Evolutionary conservation across 768 basidiomycete species (phyloP).

Genomic region (Suillus decipiens): DNA sequence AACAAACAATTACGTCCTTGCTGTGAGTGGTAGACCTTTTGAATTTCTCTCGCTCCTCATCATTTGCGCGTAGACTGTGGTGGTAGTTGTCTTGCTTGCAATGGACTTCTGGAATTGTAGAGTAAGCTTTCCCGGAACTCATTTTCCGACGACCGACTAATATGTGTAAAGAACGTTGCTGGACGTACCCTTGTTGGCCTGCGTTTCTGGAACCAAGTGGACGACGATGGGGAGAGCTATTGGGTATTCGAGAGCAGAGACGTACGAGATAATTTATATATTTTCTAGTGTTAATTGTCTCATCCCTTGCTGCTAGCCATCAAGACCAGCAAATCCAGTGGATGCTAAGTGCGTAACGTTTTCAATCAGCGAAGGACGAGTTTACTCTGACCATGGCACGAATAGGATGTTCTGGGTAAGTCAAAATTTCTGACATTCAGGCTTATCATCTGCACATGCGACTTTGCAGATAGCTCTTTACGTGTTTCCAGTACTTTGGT

Average conservation of each 20-base stretch:
- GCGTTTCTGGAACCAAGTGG: conserved; percentile 97
- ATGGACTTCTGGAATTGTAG: conserved; percentile 99
- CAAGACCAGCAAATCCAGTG: conserved; percentile 82
- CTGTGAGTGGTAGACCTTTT: conserved; percentile 51
- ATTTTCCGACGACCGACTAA: conserved; percentile 1
- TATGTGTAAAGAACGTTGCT: conserved; percentile 73
- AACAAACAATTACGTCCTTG: conserved; percentile 89
- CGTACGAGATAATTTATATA: conserved; percentile 50
- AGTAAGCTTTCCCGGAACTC: conserved; percentile 42
- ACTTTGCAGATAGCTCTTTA: conserved; percentile 77
- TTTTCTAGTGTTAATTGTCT: background rate
- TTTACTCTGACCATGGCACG: conserved; percentile 12
- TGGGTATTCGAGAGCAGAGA: conserved; percentile 99
- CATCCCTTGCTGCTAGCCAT: conserved; percentile 55
- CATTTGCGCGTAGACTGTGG: conserved; percentile 61
- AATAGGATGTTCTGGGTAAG: conserved; percentile 91
- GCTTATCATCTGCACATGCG: conserved; percentile 12
- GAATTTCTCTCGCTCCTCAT: background rate
- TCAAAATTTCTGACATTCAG: conserved; percentile 19
- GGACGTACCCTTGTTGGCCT: conserved; percentile 93
- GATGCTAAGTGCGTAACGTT: conserved; percentile 70
- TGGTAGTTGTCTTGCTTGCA: conserved; percentile 89
- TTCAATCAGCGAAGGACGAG: conserved; percentile 12
- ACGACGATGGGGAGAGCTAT: conserved; percentile 92
- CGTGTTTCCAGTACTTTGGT: conserved; percentile 86